Evolutionary conservation across 2,329 filamentous ascomycete species (phyloP), one percentile per base, ranked within the genome.

Genomic region (Neoarthrinium moseri): DNA sequence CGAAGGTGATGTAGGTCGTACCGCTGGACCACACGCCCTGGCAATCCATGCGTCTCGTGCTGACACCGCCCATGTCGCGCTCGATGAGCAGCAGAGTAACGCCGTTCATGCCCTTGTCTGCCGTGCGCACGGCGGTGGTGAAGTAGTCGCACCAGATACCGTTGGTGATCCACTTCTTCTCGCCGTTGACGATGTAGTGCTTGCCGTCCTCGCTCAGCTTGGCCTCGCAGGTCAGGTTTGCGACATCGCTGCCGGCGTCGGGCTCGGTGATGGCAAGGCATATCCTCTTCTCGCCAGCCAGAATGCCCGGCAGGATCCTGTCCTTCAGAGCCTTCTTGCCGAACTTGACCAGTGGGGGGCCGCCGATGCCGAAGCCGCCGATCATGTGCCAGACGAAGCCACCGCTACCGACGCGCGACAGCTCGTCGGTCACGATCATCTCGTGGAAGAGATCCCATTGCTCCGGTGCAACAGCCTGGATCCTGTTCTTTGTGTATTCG

Each of bases 101-200:
- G 49, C 94, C 94, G 63, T 92, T 91, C 91, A 96, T 97, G 56
- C 94, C 94, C 20, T 81, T 75, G 26, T 84, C 86, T 53, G 87
- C 91, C 11, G 94, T 99, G 50, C 94, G 86, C 30, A 99, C 94
- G 21, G 92, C 94, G 12, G 89, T 95, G 45, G 94, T 97, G 77
- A 97, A 97, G 75, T 97, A 99, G 69, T 99, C 94, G 51, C 78
- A 82, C 90, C 91, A 96, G 61, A 96, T 83, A 62, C 94, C 94
- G 71, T 99, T 99, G 61, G 92, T 97, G 69, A 97, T 97, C 92
- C 94, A 97, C 75, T 99, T 99, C 87, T 99, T 97, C 82, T 96
- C 92, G 45, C 94, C 94, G 63, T 97, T 99, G 71, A 99, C 94
- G 57, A 97, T 97, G 72, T 95, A 99, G 74, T 97, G 90, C 77